Percentiles rank a stretch among this genome's conserved stretches.
phyloP scores from a whole-genome alignment of 768 basidiomycete genomes.

The Agrocybe chaxingu region DNA sequence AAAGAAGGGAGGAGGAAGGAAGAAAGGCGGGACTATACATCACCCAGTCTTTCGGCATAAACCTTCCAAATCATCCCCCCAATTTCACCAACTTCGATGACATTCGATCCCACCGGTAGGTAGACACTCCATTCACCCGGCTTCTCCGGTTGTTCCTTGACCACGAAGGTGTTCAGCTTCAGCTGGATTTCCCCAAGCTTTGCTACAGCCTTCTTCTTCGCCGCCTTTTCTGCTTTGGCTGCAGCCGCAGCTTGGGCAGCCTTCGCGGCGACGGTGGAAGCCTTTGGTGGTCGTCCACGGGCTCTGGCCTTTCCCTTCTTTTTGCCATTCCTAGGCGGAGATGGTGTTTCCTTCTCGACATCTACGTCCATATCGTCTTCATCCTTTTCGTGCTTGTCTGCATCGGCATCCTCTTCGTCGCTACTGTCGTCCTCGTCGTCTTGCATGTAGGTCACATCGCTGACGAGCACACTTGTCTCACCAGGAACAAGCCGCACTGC shows the following conservation, averaged over 20 bases:
- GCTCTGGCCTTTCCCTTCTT: conserved; percentile 38
- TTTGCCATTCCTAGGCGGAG: conserved; percentile 39
- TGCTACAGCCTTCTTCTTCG: conserved; percentile 39
- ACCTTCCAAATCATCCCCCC: conserved; percentile 71
- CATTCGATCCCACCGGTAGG: conserved; percentile 53
- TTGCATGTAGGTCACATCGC: conserved; percentile 49
- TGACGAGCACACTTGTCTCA: conserved; percentile 55
- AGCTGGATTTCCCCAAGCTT: conserved; percentile 60
- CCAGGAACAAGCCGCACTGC: conserved; percentile 55
- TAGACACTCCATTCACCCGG: conserved; percentile 61
- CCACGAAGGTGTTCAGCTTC: conserved; percentile 55
- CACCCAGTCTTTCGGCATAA: conserved; percentile 47
- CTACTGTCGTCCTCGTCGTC: conserved; percentile 61
- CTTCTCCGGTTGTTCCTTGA: conserved; percentile 42
- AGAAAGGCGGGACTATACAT: conserved; percentile 4
- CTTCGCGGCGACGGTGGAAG: conserved; percentile 19
- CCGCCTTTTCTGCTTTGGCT: conserved; percentile 22
- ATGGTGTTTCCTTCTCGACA: conserved; percentile 31
- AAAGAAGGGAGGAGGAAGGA: neutral
- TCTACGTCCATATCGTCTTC: conserved; percentile 42
- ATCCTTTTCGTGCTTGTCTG: conserved; percentile 35
- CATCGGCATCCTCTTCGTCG: conserved; percentile 46
- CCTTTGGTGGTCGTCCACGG: conserved; percentile 33
- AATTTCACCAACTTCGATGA: conserved; percentile 72
- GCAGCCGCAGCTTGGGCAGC: conserved; percentile 24